Conservation (phyloP, 2,329 filamentous ascomycete genomes). For the Colletotrichum sansevieriae region DNA sequence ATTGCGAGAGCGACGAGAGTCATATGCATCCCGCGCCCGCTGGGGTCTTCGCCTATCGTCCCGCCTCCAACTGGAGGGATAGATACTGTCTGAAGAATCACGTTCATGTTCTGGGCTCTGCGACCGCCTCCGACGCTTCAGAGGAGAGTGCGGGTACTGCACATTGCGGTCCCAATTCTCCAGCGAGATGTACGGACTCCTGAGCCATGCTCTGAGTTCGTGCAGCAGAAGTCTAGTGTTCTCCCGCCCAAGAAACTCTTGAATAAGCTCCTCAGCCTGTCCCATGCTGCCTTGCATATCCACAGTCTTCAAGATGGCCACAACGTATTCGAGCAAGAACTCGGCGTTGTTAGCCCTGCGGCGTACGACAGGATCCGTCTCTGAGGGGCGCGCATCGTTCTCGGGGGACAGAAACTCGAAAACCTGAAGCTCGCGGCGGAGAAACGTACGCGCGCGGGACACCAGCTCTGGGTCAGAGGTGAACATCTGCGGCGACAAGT, state of each 20-base stretch:
- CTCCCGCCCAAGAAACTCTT: conserved; percentile 81
- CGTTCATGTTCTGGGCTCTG: conserved; percentile 30
- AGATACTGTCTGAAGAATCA: conserved; percentile 23
- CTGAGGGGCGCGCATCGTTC: conserved; percentile 19
- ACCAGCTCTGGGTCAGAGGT: conserved; percentile 74
- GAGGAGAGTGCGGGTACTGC: conserved; percentile 67
- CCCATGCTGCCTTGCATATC: conserved; percentile 85
- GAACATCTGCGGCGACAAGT: conserved; percentile 78
- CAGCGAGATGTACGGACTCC: conserved; percentile 80
- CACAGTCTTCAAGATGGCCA: conserved; percentile 85
- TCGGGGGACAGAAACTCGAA: conserved; percentile 76
- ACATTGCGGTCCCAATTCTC: conserved; percentile 85
- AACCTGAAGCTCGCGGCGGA: conserved; percentile 85
- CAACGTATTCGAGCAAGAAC: conserved; percentile 86
- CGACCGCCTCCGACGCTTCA: conserved; percentile 30
- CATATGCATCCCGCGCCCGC: conserved; percentile 20
- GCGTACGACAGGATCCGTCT: conserved; percentile 35
- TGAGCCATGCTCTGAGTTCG: conserved; percentile 84
- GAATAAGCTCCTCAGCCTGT: conserved; percentile 82
- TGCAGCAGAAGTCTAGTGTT: conserved; percentile 84
- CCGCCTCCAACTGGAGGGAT: conserved; percentile 41
- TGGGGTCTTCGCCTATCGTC: conserved; percentile 34
- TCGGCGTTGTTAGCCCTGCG: conserved; percentile 77
- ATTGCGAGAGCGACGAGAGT: conserved; percentile 31
- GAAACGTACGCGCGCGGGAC: conserved; percentile 82